phyloP scores from a whole-genome alignment of 208 protist species.

The Trypanosoma mega region DNA sequence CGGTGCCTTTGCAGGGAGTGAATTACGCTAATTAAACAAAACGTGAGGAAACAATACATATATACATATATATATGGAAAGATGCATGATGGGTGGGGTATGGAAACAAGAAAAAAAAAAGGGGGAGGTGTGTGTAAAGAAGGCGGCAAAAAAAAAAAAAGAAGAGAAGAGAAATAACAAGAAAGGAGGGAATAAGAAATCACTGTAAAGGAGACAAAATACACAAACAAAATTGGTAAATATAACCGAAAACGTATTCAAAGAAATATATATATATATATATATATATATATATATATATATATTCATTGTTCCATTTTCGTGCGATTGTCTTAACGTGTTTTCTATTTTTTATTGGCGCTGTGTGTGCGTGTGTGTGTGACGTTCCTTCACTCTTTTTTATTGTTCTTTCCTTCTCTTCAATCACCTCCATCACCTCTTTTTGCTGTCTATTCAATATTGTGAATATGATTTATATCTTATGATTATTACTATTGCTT shows the following conservation, averaged over 20 bases:
- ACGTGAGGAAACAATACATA: neutral
- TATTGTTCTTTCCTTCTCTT: neutral
- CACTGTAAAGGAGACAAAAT: neutral
- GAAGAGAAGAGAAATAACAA: neutral
- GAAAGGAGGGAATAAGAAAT: neutral
- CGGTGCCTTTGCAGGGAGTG: constrained; percentile 61
- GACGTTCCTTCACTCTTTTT: constrained; percentile 8
- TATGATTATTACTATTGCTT: too few species aligned
- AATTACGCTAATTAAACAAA: constrained; percentile 38
- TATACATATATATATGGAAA: neutral
- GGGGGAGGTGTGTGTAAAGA: too few species aligned
- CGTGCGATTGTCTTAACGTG: constrained; percentile 9
- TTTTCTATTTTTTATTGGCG: constrained; percentile 19
- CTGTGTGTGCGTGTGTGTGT: constrained; percentile 14
- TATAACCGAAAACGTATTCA: neutral
- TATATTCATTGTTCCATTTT: constrained; percentile 9
- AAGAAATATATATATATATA: neutral
- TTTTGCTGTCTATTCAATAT: too few species aligned
- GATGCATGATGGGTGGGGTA: too few species aligned
- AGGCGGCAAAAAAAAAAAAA: constrained; percentile 4
- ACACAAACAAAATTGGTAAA: neutral
- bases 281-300: constrained; percentile 3
- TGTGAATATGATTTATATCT: too few species aligned
- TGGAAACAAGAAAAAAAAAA: too few species aligned
- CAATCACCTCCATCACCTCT: too few species aligned